phyloP scores from a whole-genome alignment of 805 yeast species.

The Kuraishia cidri region DNA sequence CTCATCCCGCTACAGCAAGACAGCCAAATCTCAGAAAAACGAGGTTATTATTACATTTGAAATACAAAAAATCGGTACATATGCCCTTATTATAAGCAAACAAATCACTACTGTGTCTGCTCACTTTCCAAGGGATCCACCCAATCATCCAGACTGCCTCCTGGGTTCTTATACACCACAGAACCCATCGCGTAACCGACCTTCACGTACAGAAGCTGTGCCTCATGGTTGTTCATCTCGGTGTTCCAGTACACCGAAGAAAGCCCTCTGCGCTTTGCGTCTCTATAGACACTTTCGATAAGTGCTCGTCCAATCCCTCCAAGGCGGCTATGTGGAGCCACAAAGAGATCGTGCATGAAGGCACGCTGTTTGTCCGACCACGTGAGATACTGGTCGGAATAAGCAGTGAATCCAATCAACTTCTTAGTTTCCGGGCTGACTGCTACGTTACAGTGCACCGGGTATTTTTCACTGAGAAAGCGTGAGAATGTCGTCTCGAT shows the following conservation, averaged over 20 bases:
- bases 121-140: too few relatives aligned
- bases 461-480: conserved; percentile 32
- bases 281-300: conserved; percentile 37
- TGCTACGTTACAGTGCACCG: conserved; percentile 42
- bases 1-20: too few relatives aligned
- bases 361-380: conserved; percentile 36
- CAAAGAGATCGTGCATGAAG: conserved; percentile 45
- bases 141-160: not conserved
- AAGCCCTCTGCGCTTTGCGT: conserved; percentile 32
- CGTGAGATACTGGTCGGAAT: conserved; percentile 37
- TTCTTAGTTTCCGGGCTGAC: conserved; percentile 20
- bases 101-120: too few relatives aligned
- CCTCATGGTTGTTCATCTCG: conserved; percentile 43
- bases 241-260: conserved; percentile 44
- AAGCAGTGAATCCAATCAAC: conserved; percentile 40
- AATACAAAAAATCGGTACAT: too few relatives aligned
- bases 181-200: conserved; percentile 34
- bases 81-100: too few relatives aligned
- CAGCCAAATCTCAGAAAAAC: too few relatives aligned
- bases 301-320: conserved; percentile 38
- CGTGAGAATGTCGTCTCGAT: conserved; percentile 33
- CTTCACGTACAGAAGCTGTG: conserved; percentile 44
- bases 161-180: conserved; percentile 24
- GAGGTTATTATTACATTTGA: too few relatives aligned
- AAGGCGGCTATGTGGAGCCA: conserved; percentile 26